Evolutionary conservation across 257 asterid genomes (phyloP).

Genomic region (Solanum pennellii): DNA sequence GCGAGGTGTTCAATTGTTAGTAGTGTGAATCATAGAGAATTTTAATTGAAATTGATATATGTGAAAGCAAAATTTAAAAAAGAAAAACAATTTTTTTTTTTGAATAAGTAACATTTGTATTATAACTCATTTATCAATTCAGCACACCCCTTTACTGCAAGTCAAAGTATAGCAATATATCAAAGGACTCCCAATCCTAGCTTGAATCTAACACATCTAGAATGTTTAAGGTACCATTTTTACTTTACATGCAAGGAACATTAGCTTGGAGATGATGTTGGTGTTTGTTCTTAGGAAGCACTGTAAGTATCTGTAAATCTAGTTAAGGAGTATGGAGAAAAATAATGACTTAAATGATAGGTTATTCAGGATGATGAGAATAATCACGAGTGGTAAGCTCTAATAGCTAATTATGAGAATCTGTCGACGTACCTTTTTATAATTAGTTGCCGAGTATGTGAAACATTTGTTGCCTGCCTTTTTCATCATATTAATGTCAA

Average conservation of each 20-base stretch:
- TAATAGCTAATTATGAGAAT: neutral
- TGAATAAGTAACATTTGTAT: too few species aligned
- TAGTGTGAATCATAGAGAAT: neutral
- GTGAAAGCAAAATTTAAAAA: neutral
- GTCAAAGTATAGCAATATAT: too few species aligned
- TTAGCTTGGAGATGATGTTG: neutral
- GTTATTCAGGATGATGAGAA: neutral
- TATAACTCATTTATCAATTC: too few species aligned
- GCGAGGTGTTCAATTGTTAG: neutral
- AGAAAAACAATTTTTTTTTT: neutral
- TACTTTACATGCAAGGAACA: neutral
- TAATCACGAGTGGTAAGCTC: neutral
- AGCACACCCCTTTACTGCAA: too few species aligned
- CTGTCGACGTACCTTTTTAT: neutral
- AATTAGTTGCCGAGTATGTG: neutral
- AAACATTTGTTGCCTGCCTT: neutral
- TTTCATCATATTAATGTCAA: neutral
- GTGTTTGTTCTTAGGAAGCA: neutral
- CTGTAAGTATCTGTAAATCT: neutral
- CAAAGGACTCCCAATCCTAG: too few species aligned
- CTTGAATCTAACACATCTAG: too few species aligned
- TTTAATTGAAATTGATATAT: neutral
- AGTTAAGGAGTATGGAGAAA: neutral
- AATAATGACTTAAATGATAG: neutral
- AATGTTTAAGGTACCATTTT: neutral